phyloP scores from a whole-genome alignment of 257 asterid genomes.

The Penstemon barbatus region DNA sequence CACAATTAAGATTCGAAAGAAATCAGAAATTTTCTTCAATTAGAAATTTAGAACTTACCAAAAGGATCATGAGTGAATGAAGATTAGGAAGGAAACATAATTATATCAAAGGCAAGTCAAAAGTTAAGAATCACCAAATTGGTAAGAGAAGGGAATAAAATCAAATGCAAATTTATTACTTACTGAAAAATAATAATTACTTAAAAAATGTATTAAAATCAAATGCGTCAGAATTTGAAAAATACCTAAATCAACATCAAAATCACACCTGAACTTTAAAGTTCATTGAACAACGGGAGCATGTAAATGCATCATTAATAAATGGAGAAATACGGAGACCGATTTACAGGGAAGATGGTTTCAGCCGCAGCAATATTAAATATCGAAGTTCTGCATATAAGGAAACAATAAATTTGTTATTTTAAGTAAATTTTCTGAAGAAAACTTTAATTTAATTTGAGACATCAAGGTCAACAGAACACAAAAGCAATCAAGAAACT shows the following conservation, averaged over 20 bases:
- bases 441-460: neutral
- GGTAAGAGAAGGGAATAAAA: neutral
- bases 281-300: neutral
- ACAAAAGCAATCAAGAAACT: conserved; percentile 4
- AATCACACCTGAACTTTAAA: neutral
- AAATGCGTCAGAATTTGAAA: neutral
- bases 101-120: no score
- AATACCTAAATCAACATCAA: neutral
- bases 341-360: neutral
- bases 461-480: conserved; percentile 3
- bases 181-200: neutral
- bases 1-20: no score
- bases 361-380: neutral
- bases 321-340: neutral
- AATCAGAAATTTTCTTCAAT: no score
- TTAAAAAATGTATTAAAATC: neutral
- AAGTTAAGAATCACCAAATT: neutral
- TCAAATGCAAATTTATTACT: neutral
- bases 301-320: neutral
- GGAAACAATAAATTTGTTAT: neutral
- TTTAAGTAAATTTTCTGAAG: neutral
- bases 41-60: neutral
- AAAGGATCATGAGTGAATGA: neutral
- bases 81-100: no score
- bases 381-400: neutral